These are phyloP conservation scores for Corynespora cassiicola DNA, from an alignment of 2,329 filamentous ascomycete genomes.

Conservation along the genomic window DNA sequence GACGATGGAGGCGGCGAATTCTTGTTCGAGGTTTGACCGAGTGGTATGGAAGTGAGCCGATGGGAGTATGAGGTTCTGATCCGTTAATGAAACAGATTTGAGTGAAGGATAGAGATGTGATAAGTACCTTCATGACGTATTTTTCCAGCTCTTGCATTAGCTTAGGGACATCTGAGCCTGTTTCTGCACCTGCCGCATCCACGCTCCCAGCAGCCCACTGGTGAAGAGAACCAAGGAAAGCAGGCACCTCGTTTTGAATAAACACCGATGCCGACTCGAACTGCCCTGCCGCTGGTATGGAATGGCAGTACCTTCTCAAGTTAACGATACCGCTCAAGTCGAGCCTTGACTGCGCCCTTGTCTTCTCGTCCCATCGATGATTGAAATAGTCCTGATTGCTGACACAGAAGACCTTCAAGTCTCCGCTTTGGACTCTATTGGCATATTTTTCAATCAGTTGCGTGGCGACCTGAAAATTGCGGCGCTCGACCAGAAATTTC, in stretches of 20 bases:
- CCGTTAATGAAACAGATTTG: conserved; percentile 1
- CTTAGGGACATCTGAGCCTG: conserved; percentile 6
- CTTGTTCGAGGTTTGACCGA: conserved; percentile 9
- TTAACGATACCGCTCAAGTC: conserved; percentile 17
- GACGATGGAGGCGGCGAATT: conserved; percentile 15
- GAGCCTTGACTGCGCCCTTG: conserved; percentile 11
- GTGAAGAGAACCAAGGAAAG: conserved; percentile 14
- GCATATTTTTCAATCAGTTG: conserved; percentile 15
- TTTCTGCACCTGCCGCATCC: conserved; percentile 3
- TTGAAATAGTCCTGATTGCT: conserved; percentile 15
- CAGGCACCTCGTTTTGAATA: conserved; percentile 15
- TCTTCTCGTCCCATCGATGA: conserved; percentile 18
- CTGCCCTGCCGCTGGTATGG: conserved; percentile 13
- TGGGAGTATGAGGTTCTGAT: conserved; percentile 14
- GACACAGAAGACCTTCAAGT: conserved; percentile 19
- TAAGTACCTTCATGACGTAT: conserved; percentile 9
- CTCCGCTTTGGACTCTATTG: conserved; percentile 7
- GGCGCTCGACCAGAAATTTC: conserved; percentile 17
- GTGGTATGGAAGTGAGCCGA: conserved; percentile 12
- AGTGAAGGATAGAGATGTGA: neutral
- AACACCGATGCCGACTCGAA: conserved; percentile 12
- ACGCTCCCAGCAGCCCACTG: conserved; percentile 13
- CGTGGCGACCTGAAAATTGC: conserved; percentile 11
- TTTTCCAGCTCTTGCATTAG: conserved; percentile 13
- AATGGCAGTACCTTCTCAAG: conserved; percentile 16